These are phyloP conservation scores for Scheffersomyces segobiensis DNA, from an alignment of 1,139 yeast genomes.

Conservation along the genomic window DNA sequence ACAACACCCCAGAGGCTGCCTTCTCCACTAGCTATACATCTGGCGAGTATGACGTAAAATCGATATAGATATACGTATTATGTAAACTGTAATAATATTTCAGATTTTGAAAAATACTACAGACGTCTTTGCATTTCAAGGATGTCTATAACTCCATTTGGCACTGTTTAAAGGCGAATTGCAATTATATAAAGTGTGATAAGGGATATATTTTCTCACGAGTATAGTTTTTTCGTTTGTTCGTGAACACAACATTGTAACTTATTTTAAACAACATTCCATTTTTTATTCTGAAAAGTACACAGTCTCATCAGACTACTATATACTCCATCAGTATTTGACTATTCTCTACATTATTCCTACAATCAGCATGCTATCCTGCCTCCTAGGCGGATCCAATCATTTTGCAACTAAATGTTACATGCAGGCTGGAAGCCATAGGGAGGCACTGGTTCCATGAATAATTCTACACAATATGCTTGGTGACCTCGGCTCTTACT, in stretches of 20 bases:
- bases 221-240: not conserved
- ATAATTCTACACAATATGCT: not conserved
- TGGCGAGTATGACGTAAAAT: constrained; percentile 6
- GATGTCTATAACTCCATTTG: not conserved
- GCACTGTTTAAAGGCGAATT: too few relatives aligned
- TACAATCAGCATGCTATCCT: not conserved
- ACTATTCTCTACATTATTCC: not conserved
- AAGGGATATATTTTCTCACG: not conserved
- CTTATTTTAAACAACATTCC: not conserved
- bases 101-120: too few relatives aligned
- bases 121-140: not conserved
- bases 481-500: not conserved
- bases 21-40: constrained; percentile 8
- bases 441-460: not conserved
- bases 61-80: not conserved
- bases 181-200: not conserved
- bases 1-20: constrained; percentile 13
- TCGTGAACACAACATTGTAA: not conserved
- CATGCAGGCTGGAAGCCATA: not conserved
- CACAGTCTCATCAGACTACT: not conserved
- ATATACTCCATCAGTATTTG: not conserved
- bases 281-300: not conserved
- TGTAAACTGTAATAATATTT: too few relatives aligned
- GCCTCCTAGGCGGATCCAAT: not conserved
- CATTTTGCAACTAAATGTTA: not conserved